Base-by-base conservation (phyloP, 2,329 filamentous ascomycete species). In the Annulohypoxylon truncatum region DNA sequence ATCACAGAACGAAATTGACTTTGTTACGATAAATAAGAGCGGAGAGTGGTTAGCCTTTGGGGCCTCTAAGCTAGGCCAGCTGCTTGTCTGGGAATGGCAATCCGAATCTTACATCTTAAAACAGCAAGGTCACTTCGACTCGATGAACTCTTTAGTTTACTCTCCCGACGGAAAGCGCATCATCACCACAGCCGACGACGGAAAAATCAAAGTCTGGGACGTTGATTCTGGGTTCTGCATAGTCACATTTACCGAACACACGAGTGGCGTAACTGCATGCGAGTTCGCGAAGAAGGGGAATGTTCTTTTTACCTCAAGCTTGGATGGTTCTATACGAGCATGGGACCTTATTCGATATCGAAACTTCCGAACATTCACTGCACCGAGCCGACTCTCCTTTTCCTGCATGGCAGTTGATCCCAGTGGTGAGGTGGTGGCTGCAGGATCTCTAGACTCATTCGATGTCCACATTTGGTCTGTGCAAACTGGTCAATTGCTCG, bases 41-140 rank as follows among this genome's bases (percentile, higher is more conserved):
- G 96, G 96, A 55, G 95, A 98, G 81, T 99, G 96, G 96, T 83
- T 99, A 20, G 96, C 96, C 0, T 97, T 99, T 78, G 96, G 95
- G 12, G 96, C 96, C 0, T 97, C 96, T 1, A 96, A 96, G 74
- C 85, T 97, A 4, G 96, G 96, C 0, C 96, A 99, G 77, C 84
- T 99, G n/a, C 82, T 99, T 3, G 96, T 99, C 3, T 99, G 96
- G 96, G 96, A 99, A 78, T 99, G 96, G 94, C 95, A 98, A 77
- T 99, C 96, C 0, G 96, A 99, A 79, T 98, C 95, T 4, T 99
- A 99, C 79, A 96, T 99, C 63, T 83, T 99, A 50, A 99, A 99
- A 80, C 96, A 99, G 76, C 96, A 98, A 79, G 96, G 95, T 0
- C 96, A 99, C 79, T 94, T 97, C 70, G 96, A 99, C 77, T 92